Evolutionary conservation across 164 flowering plant species (phyloP).

Genomic region (Sedum album): DNA sequence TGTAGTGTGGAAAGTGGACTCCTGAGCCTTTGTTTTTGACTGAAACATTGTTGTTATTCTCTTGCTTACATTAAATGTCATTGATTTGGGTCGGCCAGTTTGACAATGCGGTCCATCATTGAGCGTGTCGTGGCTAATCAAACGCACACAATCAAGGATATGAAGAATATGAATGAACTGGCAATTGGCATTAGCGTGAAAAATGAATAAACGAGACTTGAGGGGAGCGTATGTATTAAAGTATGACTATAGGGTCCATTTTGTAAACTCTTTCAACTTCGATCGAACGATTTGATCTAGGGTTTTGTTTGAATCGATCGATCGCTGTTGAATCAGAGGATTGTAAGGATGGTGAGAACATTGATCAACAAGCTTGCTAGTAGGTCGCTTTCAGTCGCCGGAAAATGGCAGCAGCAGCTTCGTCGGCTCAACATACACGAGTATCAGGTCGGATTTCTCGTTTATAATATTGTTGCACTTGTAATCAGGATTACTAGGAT

Average conservation of each 20-base stretch:
- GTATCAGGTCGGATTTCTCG: conserved; percentile 55
- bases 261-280: no score
- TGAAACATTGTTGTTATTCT: not conserved
- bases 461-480: not conserved
- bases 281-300: conserved; percentile 5
- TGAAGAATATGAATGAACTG: no score
- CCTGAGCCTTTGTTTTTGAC: not conserved
- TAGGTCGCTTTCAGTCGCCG: conserved; percentile 71
- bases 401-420: conserved; percentile 94
- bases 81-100: not conserved
- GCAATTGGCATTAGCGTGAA: no score
- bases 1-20: not conserved
- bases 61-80: not conserved
- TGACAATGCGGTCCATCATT: not conserved
- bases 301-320: not conserved
- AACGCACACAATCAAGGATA: no score
- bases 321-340: not conserved
- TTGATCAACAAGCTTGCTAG: conserved; percentile 50
- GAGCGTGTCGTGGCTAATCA: no score
- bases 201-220: no score
- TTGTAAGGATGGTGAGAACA: conserved; percentile 36
- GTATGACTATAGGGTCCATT: no score
- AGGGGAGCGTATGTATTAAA: no score
- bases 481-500: not conserved
- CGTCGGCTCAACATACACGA: conserved; percentile 98